phyloP scores from a whole-genome alignment of 805 yeast species.

The Cyberlindnera amylophila region DNA sequence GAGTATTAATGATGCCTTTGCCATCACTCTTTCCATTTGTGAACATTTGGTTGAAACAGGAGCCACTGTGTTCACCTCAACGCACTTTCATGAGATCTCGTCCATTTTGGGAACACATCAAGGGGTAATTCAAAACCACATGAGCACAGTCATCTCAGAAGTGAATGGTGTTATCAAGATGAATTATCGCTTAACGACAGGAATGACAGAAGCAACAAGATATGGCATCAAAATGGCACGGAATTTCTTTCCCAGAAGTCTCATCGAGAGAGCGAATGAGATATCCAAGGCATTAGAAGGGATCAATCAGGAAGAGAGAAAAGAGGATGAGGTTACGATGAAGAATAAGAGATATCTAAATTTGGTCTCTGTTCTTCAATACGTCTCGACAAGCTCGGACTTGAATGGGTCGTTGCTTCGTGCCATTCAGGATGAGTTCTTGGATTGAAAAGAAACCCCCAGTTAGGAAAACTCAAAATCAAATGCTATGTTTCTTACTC shows the following conservation, averaged over 20 bases:
- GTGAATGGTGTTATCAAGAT: constrained; percentile 25
- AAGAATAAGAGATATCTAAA: constrained; percentile 28
- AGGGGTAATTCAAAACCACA: constrained; percentile 36
- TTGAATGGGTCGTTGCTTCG: constrained; percentile 18
- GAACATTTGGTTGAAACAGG: constrained; percentile 32
- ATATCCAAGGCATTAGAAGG: constrained; percentile 23
- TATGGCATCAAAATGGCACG: constrained; percentile 32
- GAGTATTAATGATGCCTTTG: constrained; percentile 47
- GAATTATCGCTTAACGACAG: constrained; percentile 29
- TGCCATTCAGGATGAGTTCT: constrained; percentile 27
- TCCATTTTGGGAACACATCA: constrained; percentile 30
- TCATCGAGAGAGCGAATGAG: constrained; percentile 28
- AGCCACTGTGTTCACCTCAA: constrained; percentile 37
- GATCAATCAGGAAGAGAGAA: constrained; percentile 3
- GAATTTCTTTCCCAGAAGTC: constrained; percentile 22
- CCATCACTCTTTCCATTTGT: constrained; percentile 43
- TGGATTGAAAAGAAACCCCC: constrained; percentile 8
- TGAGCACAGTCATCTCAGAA: constrained; percentile 29
- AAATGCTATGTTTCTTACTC: constrained; percentile 23
- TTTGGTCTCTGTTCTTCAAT: constrained; percentile 26
- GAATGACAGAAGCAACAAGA: constrained; percentile 25
- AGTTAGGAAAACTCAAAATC: too few species aligned
- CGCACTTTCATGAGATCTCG: constrained; percentile 44
- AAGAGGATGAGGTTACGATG: background rate
- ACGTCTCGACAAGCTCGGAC: constrained; percentile 13